Conservation (phyloP, 176 grass and related monocot species). For the Pontederia paniculata region DNA sequence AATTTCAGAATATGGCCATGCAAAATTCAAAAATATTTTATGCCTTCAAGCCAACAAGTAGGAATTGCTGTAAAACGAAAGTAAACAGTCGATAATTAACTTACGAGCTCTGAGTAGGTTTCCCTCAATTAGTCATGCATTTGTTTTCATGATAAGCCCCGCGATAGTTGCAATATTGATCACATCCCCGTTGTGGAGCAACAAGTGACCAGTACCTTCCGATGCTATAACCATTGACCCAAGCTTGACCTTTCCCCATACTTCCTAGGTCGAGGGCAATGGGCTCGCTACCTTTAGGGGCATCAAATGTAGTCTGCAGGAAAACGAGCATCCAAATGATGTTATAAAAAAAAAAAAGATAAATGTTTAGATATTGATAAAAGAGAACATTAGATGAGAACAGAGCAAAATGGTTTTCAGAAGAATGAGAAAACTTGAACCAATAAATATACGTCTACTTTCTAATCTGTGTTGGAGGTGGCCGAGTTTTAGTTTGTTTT, state of each 20-base stretch:
- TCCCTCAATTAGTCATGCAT: constrained; percentile 72
- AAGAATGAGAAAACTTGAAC: too few species aligned
- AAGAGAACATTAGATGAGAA: not conserved
- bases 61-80: too few species aligned
- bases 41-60: too few species aligned
- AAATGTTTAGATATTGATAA: not conserved
- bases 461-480: too few species aligned
- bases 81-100: not conserved
- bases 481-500: too few species aligned
- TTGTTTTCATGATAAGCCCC: constrained; percentile 68
- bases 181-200: constrained; percentile 56
- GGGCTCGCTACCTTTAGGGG: constrained; percentile 57
- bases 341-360: not conserved
- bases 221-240: constrained; percentile 80
- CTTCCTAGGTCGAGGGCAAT: constrained; percentile 76
- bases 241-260: constrained; percentile 94
- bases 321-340: not conserved
- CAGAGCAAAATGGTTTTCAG: too few species aligned
- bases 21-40: too few species aligned
- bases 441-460: too few species aligned
- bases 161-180: constrained; percentile 52
- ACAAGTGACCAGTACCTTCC: constrained; percentile 79
- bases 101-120: constrained; percentile 90
- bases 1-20: too few species aligned
- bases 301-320: constrained; percentile 66